Percentiles rank a stretch among this genome's conserved stretches.
Conservation (phyloP, 306 rosid species). For the Quercus berberidifolia region DNA sequence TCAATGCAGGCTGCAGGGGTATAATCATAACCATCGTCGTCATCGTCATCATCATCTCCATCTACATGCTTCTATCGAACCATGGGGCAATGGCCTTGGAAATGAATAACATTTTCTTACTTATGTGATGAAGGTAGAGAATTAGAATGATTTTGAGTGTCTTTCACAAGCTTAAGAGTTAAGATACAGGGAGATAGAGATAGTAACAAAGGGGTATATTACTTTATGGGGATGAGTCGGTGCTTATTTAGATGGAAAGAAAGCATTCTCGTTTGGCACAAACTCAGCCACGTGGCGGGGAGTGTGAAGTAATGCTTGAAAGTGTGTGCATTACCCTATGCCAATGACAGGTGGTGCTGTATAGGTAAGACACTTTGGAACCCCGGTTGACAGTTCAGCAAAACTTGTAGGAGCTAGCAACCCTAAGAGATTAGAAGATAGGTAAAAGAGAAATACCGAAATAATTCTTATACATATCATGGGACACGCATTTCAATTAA, state of each 20-base stretch:
- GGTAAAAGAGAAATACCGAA: no score
- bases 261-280: background rate
- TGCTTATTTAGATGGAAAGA: conserved; percentile 7
- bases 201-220: background rate
- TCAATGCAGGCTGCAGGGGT: no score
- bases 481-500: no score
- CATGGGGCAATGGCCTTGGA: conserved; percentile 13
- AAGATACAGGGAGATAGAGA: background rate
- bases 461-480: no score
- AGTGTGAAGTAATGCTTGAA: conserved; percentile 22
- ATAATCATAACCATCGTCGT: no score
- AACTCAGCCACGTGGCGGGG: conserved; percentile 19
- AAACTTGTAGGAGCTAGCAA: conserved; percentile 2
- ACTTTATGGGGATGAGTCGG: background rate
- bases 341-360: background rate
- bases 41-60: background rate
- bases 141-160: background rate
- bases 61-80: conserved; percentile 13
- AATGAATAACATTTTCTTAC: conserved; percentile 12
- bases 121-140: background rate
- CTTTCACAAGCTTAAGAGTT: background rate
- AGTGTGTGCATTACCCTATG: background rate
- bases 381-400: conserved; percentile 10
- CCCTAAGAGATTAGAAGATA: no score
- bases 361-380: conserved; percentile 15